Percentiles rank a stretch among this genome's conserved stretches.
These are phyloP conservation scores for Fusarium hostae DNA, from an alignment of 2,329 filamentous ascomycete species.

Conservation along the genomic window DNA sequence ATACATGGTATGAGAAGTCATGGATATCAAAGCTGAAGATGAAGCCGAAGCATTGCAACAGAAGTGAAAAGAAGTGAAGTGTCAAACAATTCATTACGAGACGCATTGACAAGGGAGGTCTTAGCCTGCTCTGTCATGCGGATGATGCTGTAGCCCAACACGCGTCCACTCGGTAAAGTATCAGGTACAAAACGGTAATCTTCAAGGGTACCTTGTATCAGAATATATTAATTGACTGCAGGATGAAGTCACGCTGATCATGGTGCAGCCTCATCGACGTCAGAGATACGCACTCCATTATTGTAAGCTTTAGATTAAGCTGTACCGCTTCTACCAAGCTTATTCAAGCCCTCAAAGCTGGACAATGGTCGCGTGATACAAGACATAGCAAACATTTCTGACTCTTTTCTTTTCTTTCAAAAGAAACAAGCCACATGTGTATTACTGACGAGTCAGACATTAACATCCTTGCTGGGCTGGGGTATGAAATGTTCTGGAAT, in stretches of 20 bases:
- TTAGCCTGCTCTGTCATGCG: slow-evolving; percentile 19
- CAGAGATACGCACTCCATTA: slow-evolving; percentile 26
- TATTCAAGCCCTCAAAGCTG: not conserved
- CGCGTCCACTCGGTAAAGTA: not conserved
- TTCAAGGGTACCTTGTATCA: slow-evolving; percentile 39
- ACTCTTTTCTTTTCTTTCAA: not conserved
- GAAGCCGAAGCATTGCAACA: not conserved
- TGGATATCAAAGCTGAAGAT: not conserved
- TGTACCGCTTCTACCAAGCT: not conserved
- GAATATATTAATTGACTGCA: slow-evolving; percentile 32
- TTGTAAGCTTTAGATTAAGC: not conserved
- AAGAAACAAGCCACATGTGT: not conserved
- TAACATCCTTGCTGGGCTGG: slow-evolving; percentile 6
- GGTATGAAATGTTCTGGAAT: slow-evolving; percentile 33
- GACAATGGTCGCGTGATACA: slow-evolving; percentile 23
- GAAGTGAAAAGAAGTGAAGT: not conserved
- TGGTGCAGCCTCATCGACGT: slow-evolving; percentile 27
- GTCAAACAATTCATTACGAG: slow-evolving; percentile 16
- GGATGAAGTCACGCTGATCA: slow-evolving; percentile 43
- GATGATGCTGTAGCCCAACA: slow-evolving; percentile 8
- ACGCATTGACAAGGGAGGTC: slow-evolving; percentile 35
- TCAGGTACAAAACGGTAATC: slow-evolving; percentile 18
- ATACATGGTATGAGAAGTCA: slow-evolving; percentile 26
- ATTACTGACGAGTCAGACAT: slow-evolving; percentile 23
- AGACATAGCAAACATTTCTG: not conserved